Evolutionary conservation across 441 rosid species (phyloP).

Genomic region (Adansonia madagascariensis): DNA sequence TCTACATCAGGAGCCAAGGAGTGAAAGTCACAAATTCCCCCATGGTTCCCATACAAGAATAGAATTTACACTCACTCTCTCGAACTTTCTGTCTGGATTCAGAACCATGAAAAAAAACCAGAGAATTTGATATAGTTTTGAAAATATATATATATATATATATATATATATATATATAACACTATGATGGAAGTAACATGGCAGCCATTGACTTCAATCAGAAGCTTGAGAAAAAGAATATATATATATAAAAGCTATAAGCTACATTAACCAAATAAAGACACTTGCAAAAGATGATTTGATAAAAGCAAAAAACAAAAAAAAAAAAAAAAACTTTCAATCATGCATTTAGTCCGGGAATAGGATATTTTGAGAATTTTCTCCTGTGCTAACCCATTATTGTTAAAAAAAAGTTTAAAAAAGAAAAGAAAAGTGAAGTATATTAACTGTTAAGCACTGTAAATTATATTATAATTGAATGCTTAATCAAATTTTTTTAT

Average conservation of each 20-base stretch:
- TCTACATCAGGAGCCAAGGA: slow-evolving; percentile 26
- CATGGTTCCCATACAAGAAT: slow-evolving; percentile 38
- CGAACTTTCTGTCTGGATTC: slow-evolving; percentile 37
- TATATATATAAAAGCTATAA: slow-evolving; percentile 41
- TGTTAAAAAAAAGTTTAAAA: not conserved
- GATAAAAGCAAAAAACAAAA: slow-evolving; percentile 27
- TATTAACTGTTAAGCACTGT: slow-evolving; percentile 43
- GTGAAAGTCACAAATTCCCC: slow-evolving; percentile 18
- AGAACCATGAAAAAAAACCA: slow-evolving; percentile 35
- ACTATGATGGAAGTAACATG: slow-evolving; percentile 40
- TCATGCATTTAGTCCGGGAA: slow-evolving; percentile 44
- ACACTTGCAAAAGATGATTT: slow-evolving; percentile 36
- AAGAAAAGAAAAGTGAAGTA: slow-evolving; percentile 26
- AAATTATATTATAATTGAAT: slow-evolving; percentile 14
- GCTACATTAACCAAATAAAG: slow-evolving; percentile 44
- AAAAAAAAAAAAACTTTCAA: slow-evolving; percentile 29
- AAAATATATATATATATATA: slow-evolving; percentile 6
- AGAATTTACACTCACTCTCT: slow-evolving; percentile 31
- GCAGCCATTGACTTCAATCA: slow-evolving; percentile 50
- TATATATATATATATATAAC: not conserved
- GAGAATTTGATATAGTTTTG: not conserved
- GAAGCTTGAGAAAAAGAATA: slow-evolving; percentile 40
- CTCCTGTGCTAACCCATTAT: not conserved
- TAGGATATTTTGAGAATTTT: slow-evolving; percentile 32
- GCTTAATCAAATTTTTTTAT: not conserved